Evolutionary conservation across 148 eudicot genomes (phyloP), one percentile per base, ranked within the genome.

Genomic region (Gaultheria prostrata): DNA sequence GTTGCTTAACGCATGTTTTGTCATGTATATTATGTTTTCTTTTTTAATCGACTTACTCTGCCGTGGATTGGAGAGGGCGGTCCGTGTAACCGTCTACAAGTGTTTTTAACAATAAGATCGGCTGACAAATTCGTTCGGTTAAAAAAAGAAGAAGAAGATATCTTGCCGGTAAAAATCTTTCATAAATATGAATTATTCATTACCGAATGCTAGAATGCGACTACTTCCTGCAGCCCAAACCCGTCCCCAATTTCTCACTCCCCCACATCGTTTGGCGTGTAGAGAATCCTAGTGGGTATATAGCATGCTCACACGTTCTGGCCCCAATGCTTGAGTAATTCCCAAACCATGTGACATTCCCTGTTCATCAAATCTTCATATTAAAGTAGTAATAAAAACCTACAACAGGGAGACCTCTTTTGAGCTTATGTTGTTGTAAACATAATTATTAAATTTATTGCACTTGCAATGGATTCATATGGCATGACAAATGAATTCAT

Each of bases 1-100:
- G 90, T 90, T 88, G 89, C 92, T 90, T 88, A 85, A 88, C 90
- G 90, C 86, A 88, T 83, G 86, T 85, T 83, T 88, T 85, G 71
- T 85, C 86, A 78, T 85, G 45, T 35, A 12, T 51, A 12, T 51
- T 6, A 20, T 3, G 24, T 63, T 63, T 3, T 24, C 24, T 24
- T n/a, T 24, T n/a, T 63, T 7, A 21, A 57, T 39, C 43, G 6
- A 39, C 5, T 39, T 39, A 39, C 43, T 4, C 43, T 4, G 43
- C 43, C 43, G 43, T 39, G 6, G 6, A 39, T 6, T 6, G 43
- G 43, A 21, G 2, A 59, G 67, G 67, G 28, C 8, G 67, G 67
- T n/a, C 1, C 3, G 67, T 59, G 8, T 11, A 21, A n/a, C 21
- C 63, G 6, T 4, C 7, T 20, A 21, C 20, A 20, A 57, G 63